Evolutionary conservation across 441 rosid genomes (phyloP).

Genomic region (Erodium moschatum): DNA sequence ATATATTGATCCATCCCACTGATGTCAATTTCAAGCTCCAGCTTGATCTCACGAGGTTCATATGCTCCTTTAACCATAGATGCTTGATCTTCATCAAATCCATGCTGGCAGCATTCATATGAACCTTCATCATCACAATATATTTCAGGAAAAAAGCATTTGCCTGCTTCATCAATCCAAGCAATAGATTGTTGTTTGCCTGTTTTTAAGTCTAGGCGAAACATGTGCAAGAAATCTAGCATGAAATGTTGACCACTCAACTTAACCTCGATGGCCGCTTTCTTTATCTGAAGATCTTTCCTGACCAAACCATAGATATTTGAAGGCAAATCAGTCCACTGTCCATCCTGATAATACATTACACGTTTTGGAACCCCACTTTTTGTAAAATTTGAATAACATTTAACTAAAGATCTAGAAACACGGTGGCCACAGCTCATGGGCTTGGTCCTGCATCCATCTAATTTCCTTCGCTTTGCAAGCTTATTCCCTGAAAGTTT

Average conservation of each 20-base stretch:
- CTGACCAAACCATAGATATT: slow-evolving; percentile 32
- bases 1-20: slow-evolving; percentile 44
- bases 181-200: slow-evolving; percentile 64
- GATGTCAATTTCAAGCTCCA: slow-evolving; percentile 78
- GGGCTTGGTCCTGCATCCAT: slow-evolving; percentile 27
- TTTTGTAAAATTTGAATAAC: slow-evolving; percentile 61
- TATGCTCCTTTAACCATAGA: slow-evolving; percentile 17
- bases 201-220: slow-evolving; percentile 50
- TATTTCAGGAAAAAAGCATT: slow-evolving; percentile 75
- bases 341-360: slow-evolving; percentile 63
- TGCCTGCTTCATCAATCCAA: slow-evolving; percentile 78
- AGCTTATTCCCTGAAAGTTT: slow-evolving; percentile 24
- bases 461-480: slow-evolving; percentile 48
- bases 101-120: slow-evolving; percentile 29
- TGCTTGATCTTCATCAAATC: slow-evolving; percentile 27
- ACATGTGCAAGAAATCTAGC: slow-evolving; percentile 83
- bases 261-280: slow-evolving; percentile 54
- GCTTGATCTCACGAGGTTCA: slow-evolving; percentile 57
- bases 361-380: slow-evolving; percentile 60
- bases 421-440: slow-evolving; percentile 26
- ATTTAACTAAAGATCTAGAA: slow-evolving; percentile 44
- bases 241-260: slow-evolving; percentile 36
- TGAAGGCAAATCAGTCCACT: slow-evolving; percentile 66
- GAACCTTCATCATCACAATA: slow-evolving; percentile 34
- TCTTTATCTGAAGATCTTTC: slow-evolving; percentile 57